phyloP scores from a whole-genome alignment of 148 eudicot genomes.

The Vaccinium darrowii region DNA sequence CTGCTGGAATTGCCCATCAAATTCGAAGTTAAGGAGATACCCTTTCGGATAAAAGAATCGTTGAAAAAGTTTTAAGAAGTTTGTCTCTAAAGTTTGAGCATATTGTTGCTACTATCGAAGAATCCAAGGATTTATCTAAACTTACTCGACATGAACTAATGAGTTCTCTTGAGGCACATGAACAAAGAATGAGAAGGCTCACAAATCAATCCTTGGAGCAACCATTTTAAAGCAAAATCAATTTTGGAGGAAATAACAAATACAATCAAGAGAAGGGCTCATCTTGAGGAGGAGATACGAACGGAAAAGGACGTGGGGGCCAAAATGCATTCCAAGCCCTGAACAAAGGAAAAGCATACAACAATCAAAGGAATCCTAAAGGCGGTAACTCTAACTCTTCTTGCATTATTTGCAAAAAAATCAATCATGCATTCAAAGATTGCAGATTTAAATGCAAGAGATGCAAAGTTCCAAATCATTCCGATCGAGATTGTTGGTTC shows the following conservation, averaged over 20 bases:
- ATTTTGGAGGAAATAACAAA: too few species aligned
- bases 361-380: not conserved
- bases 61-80: too few species aligned
- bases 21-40: too few species aligned
- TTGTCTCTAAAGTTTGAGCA: too few species aligned
- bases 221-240: too few species aligned
- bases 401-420: not conserved
- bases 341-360: not conserved
- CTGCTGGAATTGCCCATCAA: too few species aligned
- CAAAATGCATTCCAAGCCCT: not conserved
- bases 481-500: not conserved
- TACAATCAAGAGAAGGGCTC: too few species aligned
- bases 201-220: not conserved
- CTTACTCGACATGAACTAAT: not conserved
- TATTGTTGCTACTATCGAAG: too few species aligned
- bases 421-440: not conserved
- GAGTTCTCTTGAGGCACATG: not conserved
- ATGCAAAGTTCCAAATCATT: conserved; percentile 6
- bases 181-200: not conserved
- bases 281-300: too few species aligned
- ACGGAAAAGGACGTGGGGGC: too few species aligned
- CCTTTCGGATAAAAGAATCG: too few species aligned
- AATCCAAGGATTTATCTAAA: too few species aligned
- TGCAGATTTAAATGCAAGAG: not conserved
- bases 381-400: not conserved